phyloP scores from a whole-genome alignment of 108 stramenopile species.

The Pseudonitzschia pungens region DNA sequence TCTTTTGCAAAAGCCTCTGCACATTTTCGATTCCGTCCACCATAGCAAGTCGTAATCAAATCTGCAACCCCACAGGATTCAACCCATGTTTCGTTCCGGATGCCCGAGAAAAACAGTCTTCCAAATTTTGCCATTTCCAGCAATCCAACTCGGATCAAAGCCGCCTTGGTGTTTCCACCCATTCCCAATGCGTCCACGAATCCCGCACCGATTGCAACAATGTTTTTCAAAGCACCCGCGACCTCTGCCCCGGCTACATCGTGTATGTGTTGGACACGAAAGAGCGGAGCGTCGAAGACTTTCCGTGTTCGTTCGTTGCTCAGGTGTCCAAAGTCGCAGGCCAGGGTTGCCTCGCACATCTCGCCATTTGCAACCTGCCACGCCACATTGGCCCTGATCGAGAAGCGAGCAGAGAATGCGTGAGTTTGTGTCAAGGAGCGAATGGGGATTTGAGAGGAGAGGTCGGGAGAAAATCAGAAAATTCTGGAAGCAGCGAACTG shows the following conservation, averaged over 20 bases:
- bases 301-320: constrained; percentile 68
- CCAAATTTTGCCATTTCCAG: constrained; percentile 91
- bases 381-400: constrained; percentile 84
- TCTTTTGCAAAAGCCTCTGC: constrained; percentile 86
- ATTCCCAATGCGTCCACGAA: constrained; percentile 88
- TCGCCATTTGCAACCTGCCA: constrained; percentile 88
- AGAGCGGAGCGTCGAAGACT: constrained; percentile 77
- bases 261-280: constrained; percentile 80
- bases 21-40: constrained; percentile 94
- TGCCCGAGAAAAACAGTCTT: constrained; percentile 72
- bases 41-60: constrained; percentile 96
- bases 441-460: too few species aligned
- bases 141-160: constrained; percentile 86
- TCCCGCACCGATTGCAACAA: constrained; percentile 93
- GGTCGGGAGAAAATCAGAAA: too few species aligned
- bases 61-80: constrained; percentile 96
- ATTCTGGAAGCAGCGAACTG: too few species aligned
- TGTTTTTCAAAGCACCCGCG: constrained; percentile 95
- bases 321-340: constrained; percentile 69
- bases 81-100: constrained; percentile 79
- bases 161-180: constrained; percentile 96
- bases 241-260: constrained; percentile 92
- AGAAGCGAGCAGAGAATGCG: too few species aligned
- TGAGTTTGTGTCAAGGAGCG: too few species aligned
- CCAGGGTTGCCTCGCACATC: constrained; percentile 94